These are phyloP conservation scores for Piper betle DNA, from an alignment of 164 flowering plant species.

Conservation along the genomic window DNA sequence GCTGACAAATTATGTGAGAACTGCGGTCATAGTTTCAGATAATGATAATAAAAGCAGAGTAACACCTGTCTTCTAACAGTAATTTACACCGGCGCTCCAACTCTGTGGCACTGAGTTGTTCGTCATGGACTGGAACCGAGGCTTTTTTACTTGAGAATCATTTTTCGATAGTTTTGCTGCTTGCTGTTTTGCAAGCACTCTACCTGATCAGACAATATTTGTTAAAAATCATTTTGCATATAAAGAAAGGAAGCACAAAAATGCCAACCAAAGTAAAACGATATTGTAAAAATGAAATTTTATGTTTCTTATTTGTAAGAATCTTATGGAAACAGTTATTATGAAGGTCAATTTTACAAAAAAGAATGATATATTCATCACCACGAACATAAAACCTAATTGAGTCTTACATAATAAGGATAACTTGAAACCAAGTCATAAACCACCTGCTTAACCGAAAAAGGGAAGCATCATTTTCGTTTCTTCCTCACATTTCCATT, in stretches of 20 bases:
- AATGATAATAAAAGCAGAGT: not conserved
- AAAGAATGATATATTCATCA: no score
- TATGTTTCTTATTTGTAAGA: no score
- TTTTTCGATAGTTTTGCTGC: conserved; percentile 17
- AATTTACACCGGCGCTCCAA: conserved; percentile 58
- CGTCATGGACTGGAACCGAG: conserved; percentile 22
- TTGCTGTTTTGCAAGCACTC: conserved; percentile 18
- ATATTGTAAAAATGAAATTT: not conserved
- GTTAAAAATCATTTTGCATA: conserved; percentile 2
- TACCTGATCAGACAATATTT: conserved; percentile 17
- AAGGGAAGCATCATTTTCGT: no score
- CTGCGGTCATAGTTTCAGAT: not conserved
- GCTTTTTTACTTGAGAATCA: conserved; percentile 24
- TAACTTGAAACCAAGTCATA: no score
- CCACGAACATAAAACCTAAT: no score
- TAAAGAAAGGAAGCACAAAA: not conserved
- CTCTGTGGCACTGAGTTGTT: conserved; percentile 55
- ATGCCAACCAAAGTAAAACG: not conserved
- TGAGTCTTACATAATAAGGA: no score
- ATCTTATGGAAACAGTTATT: no score
- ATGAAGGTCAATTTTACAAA: no score
- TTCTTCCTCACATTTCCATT: no score
- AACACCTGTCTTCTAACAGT: conserved; percentile 57
- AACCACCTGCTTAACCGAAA: no score
- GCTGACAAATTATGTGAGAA: not conserved